These are phyloP conservation scores for Auriscalpium microsporum DNA, from an alignment of 768 basidiomycete species.

Conservation along the genomic window DNA sequence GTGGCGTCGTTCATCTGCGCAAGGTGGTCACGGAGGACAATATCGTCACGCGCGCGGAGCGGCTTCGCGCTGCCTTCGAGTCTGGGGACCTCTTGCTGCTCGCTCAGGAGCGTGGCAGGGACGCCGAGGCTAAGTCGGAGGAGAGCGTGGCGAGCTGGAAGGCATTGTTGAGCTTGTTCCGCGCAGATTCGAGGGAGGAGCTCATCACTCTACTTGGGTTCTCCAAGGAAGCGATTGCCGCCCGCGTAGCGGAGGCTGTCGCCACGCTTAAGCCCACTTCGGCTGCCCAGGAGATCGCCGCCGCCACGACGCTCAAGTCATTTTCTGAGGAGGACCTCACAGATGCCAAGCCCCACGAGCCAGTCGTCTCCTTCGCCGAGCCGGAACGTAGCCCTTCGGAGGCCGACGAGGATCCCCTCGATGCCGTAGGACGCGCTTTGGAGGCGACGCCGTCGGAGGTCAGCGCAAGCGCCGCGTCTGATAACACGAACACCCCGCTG, in stretches of 20 bases:
- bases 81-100: constrained; percentile 52
- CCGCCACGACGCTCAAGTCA: constrained; percentile 12
- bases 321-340: constrained; percentile 27
- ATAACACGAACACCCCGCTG: constrained; percentile 47
- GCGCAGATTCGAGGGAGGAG: constrained; percentile 82
- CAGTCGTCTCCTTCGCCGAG: constrained; percentile 80
- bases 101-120: constrained; percentile 40
- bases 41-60: constrained; percentile 66
- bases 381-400: constrained; percentile 47
- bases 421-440: constrained; percentile 24
- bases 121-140: constrained; percentile 19
- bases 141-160: constrained; percentile 65
- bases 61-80: constrained; percentile 55
- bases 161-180: constrained; percentile 81
- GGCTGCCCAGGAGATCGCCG: constrained; percentile 25
- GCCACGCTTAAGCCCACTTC: constrained; percentile 49
- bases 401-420: constrained; percentile 25
- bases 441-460: constrained; percentile 72
- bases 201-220: constrained; percentile 86
- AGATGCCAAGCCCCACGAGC: constrained; percentile 47
- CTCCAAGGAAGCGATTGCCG: constrained; percentile 77
- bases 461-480: constrained; percentile 56
- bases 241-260: constrained; percentile 75
- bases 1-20: constrained; percentile 70
- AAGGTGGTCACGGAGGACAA: constrained; percentile 67